Base-by-base conservation (phyloP, 371 early-diverging fungal genomes). In the Mortierella polycephala region DNA sequence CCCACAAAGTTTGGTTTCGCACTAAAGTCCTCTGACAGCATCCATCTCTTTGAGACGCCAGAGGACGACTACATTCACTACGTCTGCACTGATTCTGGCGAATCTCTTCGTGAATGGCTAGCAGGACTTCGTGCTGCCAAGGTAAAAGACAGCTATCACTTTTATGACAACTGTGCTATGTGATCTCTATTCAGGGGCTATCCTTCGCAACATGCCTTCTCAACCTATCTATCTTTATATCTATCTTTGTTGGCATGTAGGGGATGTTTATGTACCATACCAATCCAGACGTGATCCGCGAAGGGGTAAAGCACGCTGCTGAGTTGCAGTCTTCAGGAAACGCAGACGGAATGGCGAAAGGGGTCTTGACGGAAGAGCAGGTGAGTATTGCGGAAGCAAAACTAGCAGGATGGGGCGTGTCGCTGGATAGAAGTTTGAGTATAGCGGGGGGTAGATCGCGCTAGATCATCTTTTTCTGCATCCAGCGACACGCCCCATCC, bases 1-100 rank as follows among this genome's bases (percentile, higher is more conserved):
- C 96, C 96, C 0, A 95, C 95, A 20, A 81, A 89, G 14, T 96
- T 84, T 84, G 89, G 91, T 16, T 94, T 98, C 86, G 93, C 93
- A 0, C 83, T 98, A 13, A 91, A 95, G 79, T 93, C 94, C 1
- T 93, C 93, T 69, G 87, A 92, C 64, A 88, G 87, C 61, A 76
- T 91, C 21, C 85, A 85, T 41, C 86, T 92, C 62, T 96, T 93
- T 81, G 94, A 96, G 69, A 91, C 91, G 53, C 87, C 89, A 52
- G 90, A 92, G 64, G 87, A 90, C 39, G 96, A 96, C 76, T 96
- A 94, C 71, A 88, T 94, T 54, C 91, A 92, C 42, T 90, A 89
- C 72, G 80, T 97, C 20, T 91, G 93, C 60, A 92, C 91, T 0
- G 94, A 94, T 16, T 86, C 88, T 63, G 84, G 87, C 49, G 94